Evolutionary conservation across 192 early-diverging fungal genomes (phyloP), one percentile per base, ranked within the genome.

Genomic region (Backusella westeae): DNA sequence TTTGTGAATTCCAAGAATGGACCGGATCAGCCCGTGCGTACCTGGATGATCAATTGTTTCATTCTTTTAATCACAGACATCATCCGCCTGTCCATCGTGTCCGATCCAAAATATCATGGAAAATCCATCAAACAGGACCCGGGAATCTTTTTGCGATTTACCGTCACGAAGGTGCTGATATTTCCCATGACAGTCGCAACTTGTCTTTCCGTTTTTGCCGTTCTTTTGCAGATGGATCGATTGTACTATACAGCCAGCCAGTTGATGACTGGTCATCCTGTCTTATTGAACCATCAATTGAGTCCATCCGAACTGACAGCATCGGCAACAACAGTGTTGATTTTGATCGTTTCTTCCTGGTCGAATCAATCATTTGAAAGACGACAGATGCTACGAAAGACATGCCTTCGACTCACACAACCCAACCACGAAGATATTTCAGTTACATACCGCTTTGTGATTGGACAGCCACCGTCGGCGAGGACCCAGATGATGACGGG

Each of bases 331-430:
- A 72, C 79, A 42, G 71, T 86, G 34, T 52, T 90, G 53, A 81
- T 90, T 9, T 34, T 90, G 26, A 81, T 90, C 44, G 17, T 88
- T 14, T 86, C 89, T 6, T 88, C 89, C 0, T 90, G 89, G 89
- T 81, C 86, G 7, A 78, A 76, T 44, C 77, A 76, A 6, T 80
- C 80, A 10, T 80, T 74, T 70, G 49, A 78, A 23, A 83, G 85
- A 56, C 79, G 89, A 12, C 78, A 86, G 32, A 72, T 59, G 1
- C 71, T 87, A 4, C 81, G 89, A 65, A 80, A 88, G 9, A 85
- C 86, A 0, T 79, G 82, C 0, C 49, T 85, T 14, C 78, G 77
- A 35, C 71, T 87, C 2, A 21, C 46, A 17, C 86, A n/a, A 9
- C 9, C n/a, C 3, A 10, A 34, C 34, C n/a, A 21, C 2, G 5